Evolutionary conservation across 345 rosid genomes (phyloP), one percentile per base, ranked within the genome.

Genomic region (Pistacia vera): DNA sequence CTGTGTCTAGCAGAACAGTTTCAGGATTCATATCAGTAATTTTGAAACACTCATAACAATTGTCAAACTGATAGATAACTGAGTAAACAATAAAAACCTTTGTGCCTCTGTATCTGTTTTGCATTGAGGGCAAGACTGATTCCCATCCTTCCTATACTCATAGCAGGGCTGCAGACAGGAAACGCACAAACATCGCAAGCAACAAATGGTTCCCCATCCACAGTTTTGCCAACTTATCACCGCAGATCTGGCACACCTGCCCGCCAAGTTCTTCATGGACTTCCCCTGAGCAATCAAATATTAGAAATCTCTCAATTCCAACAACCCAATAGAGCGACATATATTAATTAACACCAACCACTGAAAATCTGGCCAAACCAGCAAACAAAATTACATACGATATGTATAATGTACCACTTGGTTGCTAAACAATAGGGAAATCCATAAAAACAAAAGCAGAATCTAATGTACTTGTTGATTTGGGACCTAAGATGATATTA

Each of bases 51-150:
- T 63, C 25, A 16, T 63, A 35, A 41, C 11, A 17, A 16, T 35
- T 63, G 48, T 41, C 17, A 35, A n/a, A 10, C 25, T 36, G 69
- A 66, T 41, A 66, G 3, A 5, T 44, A 66, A 12, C 8, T 66
- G 28, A 66, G 13, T 44, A 41, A 17, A n/a, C 10, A 33, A 33
- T 48, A 6, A 81, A 58, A 67, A 87, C 99, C 98, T 83, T 89
- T 92, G 78, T 81, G 98, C 76, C 86, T 89, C 89, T 90, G 90
- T 96, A 96, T 77, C 87, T 84, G 98, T 92, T 87, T 96, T 96
- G 90, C 99, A 96, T 68, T 92, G 97, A 78, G 97, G 99, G 78
- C 99, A 96, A 41, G 94, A 89, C 81, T 92, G 95, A 76, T 89
- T 96, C 77, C 97, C 98, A 46, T 96, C 90, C 81, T 92, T 96